Base-by-base conservation (phyloP, 2,329 filamentous ascomycete genomes). In the Pyricularia grisea region DNA sequence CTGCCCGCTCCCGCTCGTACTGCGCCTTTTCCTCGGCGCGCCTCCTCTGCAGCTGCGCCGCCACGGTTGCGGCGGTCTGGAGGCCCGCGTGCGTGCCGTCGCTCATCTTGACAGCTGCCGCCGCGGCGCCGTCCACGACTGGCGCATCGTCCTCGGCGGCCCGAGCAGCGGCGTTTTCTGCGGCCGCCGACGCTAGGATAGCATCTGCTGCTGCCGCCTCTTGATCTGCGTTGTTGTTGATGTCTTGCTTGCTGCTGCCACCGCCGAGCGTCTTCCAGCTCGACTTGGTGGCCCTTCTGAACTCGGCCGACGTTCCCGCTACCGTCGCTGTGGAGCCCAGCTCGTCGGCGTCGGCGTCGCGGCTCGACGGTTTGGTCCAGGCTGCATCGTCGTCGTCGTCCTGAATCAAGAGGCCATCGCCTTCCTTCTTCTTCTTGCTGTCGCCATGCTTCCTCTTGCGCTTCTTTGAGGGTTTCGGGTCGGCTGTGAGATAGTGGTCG, bases 71-170 rank as follows among this genome's bases (percentile, higher is more conserved):
- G 0, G 92, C 94, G 1, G 87, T 92, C 79, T 99, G 95, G 17
- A 99, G 82, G 1, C 95, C 95, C 0, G 93, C 94, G 74, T 91
- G 87, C 2, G 92, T 93, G 23, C 95, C 95, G 72, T 93, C 92
- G 70, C 92, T 91, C 92, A 97, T 97, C 73, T 88, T 87, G n/a
- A 83, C 78, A 0, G 75, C 72, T 1, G 80, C 79, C 17, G 76
- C 74, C 20, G 76, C 75, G 80, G n/a, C 69, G 2, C 75, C 77
- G 9, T 82, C 81, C 2, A 87, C 72, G 0, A 82, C 76, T 1
- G 84, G 84, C 65, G 79, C 80, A 31, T 85, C 85, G 63, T 85
- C 84, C 14, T 82, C 83, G 69, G 74, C 84, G 61, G 78, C 78
- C 23, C 77, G 77, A 0, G 81, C 80, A 5, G 87, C 87, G 1